Conservation (phyloP, 257 asterid genomes). For the Schizonepeta tenuifolia region DNA sequence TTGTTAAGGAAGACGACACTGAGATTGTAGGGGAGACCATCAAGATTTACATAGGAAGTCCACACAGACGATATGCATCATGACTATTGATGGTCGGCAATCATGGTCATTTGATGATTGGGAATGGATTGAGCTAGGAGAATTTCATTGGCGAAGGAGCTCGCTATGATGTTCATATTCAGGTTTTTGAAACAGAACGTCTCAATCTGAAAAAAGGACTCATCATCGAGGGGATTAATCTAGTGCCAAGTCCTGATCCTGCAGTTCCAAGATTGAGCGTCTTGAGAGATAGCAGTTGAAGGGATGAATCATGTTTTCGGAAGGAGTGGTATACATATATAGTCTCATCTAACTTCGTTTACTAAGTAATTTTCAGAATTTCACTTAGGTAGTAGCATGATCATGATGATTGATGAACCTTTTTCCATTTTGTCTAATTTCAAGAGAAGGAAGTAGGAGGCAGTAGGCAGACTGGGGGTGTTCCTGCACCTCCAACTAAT, state of each 20-base stretch:
- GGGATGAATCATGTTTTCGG: not conserved
- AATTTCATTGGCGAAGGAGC: conserved; percentile 32
- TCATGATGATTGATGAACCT: not conserved
- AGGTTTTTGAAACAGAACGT: conserved; percentile 20
- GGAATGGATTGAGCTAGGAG: conserved; percentile 47
- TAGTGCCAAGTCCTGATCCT: conserved; percentile 27
- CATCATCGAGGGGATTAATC: conserved; percentile 40
- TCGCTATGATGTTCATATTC: conserved; percentile 16
- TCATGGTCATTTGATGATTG: not conserved
- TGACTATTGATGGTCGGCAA: not conserved
- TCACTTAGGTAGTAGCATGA: too few species aligned
- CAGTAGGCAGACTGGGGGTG: too few species aligned
- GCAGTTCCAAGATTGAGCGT: not conserved
- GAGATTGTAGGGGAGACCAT: not conserved
- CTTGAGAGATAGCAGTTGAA: not conserved
- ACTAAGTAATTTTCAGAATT: too few species aligned
- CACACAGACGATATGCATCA: not conserved
- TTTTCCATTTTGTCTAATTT: too few species aligned
- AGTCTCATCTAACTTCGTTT: not conserved
- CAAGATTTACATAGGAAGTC: conserved; percentile 8
- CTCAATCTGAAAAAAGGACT: conserved; percentile 30
- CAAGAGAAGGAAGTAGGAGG: too few species aligned
- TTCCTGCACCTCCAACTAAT: too few species aligned
- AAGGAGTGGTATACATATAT: not conserved
- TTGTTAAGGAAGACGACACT: not conserved